Evolutionary conservation across 140 eudicot genomes (phyloP).

Genomic region (Ambrosia hybrid): DNA sequence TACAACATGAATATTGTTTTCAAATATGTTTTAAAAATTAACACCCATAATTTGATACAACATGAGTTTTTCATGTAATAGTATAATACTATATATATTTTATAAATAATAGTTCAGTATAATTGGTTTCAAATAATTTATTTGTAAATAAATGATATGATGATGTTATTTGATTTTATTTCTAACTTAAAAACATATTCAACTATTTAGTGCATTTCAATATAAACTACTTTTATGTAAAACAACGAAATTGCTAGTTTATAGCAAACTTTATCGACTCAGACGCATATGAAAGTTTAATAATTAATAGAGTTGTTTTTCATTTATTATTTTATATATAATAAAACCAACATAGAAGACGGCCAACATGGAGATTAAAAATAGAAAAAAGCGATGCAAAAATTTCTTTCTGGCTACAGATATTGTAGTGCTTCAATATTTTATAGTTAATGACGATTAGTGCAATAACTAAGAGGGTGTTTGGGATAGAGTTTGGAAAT

Average conservation of each 20-base stretch:
- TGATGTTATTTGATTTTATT: background rate
- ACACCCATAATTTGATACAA: background rate
- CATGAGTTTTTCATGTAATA: background rate
- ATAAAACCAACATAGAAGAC: constrained; percentile 6
- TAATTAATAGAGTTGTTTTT: background rate
- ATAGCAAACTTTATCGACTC: background rate
- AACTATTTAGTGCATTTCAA: too few species aligned
- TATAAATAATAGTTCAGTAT: background rate
- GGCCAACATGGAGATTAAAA: constrained; percentile 6
- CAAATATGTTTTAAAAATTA: too few species aligned
- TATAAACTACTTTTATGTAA: too few species aligned
- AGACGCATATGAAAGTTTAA: background rate
- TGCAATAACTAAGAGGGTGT: too few species aligned
- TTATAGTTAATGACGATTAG: constrained; percentile 17
- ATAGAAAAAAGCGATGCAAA: constrained; percentile 22
- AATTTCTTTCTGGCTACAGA: constrained; percentile 18
- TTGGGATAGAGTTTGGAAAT: too few species aligned
- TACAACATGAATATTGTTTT: too few species aligned
- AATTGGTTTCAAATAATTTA: too few species aligned
- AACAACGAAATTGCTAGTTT: background rate
- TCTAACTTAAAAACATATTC: too few species aligned
- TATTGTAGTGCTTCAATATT: constrained; percentile 26
- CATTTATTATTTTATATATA: constrained; percentile 4
- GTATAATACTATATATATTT: too few species aligned
- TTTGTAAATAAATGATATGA: background rate